A percentile compares a stretch with the other conserved stretches of the same genome.
Conservation (phyloP, 306 rosid genomes). For the Pyrus betulifolia region DNA sequence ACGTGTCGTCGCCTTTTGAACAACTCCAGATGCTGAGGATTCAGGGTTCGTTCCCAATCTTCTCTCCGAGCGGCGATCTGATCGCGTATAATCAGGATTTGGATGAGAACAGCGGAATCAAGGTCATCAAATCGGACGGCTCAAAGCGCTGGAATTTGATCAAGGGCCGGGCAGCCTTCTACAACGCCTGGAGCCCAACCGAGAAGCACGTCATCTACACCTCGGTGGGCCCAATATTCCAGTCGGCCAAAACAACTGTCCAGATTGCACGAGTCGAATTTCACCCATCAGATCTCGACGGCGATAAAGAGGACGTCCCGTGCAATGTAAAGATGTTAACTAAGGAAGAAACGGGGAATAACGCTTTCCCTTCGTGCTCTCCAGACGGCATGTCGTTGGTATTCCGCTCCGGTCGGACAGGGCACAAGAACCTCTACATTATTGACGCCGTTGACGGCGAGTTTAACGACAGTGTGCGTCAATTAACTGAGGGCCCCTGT, state of each 20-base stretch:
- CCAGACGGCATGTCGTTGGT: conserved; percentile 68
- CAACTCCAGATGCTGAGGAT: conserved; percentile 42
- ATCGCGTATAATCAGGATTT: conserved; percentile 46
- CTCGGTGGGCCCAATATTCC: conserved; percentile 66
- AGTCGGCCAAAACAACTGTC: conserved; percentile 40
- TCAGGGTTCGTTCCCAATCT: conserved; percentile 54
- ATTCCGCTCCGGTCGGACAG: conserved; percentile 73
- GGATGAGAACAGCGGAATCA: conserved; percentile 20
- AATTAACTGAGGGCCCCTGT: conserved; percentile 66
- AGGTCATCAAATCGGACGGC: conserved; percentile 49
- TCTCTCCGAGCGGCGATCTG: conserved; percentile 48
- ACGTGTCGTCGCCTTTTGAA: conserved; percentile 37
- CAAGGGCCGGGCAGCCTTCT: conserved; percentile 44
- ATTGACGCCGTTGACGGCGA: conserved; percentile 66
- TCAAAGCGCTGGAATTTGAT: conserved; percentile 58
- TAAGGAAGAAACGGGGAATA: conserved; percentile 48
- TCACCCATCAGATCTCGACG: conserved; percentile 23
- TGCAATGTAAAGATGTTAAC: conserved; percentile 43
- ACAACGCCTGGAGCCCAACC: conserved; percentile 59
- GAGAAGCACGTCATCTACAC: conserved; percentile 62
- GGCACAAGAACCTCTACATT: conserved; percentile 65
- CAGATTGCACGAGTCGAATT: conserved; percentile 65
- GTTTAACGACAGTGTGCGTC: conserved; percentile 36
- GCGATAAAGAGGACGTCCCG: conserved; percentile 29
- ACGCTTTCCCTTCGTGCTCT: conserved; percentile 75